Evolutionary conservation across 2,329 filamentous ascomycete genomes (phyloP), one percentile per base, ranked within the genome.

Genomic region (Fusarium robinianum): DNA sequence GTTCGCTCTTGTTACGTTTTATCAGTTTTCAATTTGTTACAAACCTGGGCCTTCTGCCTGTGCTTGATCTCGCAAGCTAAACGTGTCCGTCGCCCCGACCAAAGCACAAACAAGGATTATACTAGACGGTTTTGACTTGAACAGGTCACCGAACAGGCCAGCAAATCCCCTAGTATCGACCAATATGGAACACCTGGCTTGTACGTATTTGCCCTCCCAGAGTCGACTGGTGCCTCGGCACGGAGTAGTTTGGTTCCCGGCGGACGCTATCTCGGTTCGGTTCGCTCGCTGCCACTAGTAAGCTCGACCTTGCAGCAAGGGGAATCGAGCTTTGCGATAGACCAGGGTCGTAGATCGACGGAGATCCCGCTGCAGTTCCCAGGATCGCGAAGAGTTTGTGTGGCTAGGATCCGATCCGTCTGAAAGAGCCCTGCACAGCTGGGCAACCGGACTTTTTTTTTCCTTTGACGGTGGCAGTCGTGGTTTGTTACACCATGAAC

Each of bases 271-370:
- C 36, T 39, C 36, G 34, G 47, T 31, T 41, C 25, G 32, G 21
- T 33, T 35, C 29, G 35, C 31, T 27, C 33, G 21, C 33, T 35
- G 37, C 19, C 24, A 34, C 21, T 26, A 35, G 34, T 14, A 21
- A 40, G 15, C 16, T 30, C 35, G 29, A 32, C 32, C 36, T 34
- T 38, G 35, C 37, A 36, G 41, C 37, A 41, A 46, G 37, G 41
- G 41, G 41, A 32, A 18, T 19, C 14, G 14, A 22, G 22, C 14
- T 42, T 14, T 27, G 27, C 23, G 22, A 43, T 16, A 18, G 39
- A 32, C 37, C 26, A 18, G 42, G 41, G 24, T 37, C 32, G 11
- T 12, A 46, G 50, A 53, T 53, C 46, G 34, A 43, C 33, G 29
- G 27, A 34, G 40, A 35, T 48, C 41, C 27, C 32, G 39, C 27